These are phyloP conservation scores for Suillus alpinus DNA, from an alignment of 768 basidiomycete species.

Conservation along the genomic window DNA sequence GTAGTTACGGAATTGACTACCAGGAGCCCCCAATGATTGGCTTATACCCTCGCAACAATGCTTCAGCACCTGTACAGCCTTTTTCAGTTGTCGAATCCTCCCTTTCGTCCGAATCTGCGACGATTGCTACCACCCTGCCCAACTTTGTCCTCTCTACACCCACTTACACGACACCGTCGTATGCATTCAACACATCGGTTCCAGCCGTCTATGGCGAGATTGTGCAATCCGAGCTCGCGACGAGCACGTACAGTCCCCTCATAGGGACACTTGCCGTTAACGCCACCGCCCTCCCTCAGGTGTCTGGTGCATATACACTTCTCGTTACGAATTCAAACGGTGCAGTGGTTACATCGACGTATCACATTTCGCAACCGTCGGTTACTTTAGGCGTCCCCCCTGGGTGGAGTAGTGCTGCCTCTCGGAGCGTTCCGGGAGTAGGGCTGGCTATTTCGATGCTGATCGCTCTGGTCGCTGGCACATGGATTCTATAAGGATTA, in stretches of 20 bases:
- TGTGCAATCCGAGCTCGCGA: slow-evolving; percentile 60
- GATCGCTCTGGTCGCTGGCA: slow-evolving; percentile 7
- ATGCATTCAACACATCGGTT: slow-evolving; percentile 68
- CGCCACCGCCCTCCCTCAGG: slow-evolving; percentile 54
- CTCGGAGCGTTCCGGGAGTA: slow-evolving; percentile 8
- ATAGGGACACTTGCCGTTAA: slow-evolving; percentile 43
- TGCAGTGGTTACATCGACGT: slow-evolving; percentile 50
- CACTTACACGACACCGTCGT: slow-evolving; percentile 57
- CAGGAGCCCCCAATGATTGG: slow-evolving; percentile 79
- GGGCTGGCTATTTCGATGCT: slow-evolving; percentile 14
- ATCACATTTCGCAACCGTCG: slow-evolving; percentile 42
- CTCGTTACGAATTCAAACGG: slow-evolving; percentile 57
- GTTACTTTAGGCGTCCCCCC: slow-evolving; percentile 65
- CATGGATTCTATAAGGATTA: slow-evolving; percentile 16
- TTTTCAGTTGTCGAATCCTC: slow-evolving; percentile 44
- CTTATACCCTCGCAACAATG: slow-evolving; percentile 59
- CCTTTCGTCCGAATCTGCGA: slow-evolving; percentile 61
- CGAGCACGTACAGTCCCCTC: slow-evolving; percentile 67
- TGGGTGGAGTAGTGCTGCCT: slow-evolving; percentile 41
- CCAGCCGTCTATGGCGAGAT: slow-evolving; percentile 52
- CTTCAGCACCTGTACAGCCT: slow-evolving; percentile 40
- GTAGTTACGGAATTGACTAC: slow-evolving; percentile 69
- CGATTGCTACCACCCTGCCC: slow-evolving; percentile 65
- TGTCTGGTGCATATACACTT: slow-evolving; percentile 53
- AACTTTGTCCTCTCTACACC: slow-evolving; percentile 70